phyloP scores from a whole-genome alignment of 2,329 filamentous ascomycete genomes.

The Xylaria sp. region DNA sequence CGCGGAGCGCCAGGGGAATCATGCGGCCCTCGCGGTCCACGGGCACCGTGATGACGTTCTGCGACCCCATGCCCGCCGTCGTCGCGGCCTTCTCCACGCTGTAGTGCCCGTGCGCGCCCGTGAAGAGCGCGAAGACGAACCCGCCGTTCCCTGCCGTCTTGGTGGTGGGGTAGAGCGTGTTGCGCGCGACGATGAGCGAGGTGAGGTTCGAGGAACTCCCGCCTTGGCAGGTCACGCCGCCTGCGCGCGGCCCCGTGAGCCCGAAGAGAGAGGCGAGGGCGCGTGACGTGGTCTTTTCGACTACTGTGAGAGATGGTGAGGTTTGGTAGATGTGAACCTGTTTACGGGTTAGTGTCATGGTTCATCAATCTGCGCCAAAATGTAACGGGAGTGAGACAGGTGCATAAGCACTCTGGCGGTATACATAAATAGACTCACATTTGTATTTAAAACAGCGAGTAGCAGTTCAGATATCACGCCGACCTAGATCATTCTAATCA shows the following conservation, averaged over 20 bases:
- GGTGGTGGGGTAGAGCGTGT: slow-evolving; percentile 82
- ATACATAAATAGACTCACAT: slow-evolving; percentile 61
- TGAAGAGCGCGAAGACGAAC: slow-evolving; percentile 83
- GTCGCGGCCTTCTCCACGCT: slow-evolving; percentile 95
- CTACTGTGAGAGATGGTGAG: slow-evolving; percentile 85
- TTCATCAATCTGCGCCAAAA: slow-evolving; percentile 49
- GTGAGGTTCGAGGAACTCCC: slow-evolving; percentile 77
- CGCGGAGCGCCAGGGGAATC: slow-evolving; percentile 72
- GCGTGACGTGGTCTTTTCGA: slow-evolving; percentile 85
- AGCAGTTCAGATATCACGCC: slow-evolving; percentile 88
- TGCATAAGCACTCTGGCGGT: slow-evolving; percentile 2
- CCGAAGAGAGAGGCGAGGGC: slow-evolving; percentile 82
- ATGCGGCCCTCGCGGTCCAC: slow-evolving; percentile 80
- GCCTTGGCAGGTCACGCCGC: slow-evolving; percentile 70
- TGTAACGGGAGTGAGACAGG: slow-evolving; percentile 18
- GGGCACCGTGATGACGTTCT: slow-evolving; percentile 77
- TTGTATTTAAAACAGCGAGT: slow-evolving; percentile 89
- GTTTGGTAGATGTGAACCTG: slow-evolving; percentile 92
- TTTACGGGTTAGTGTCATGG: slow-evolving; percentile 24
- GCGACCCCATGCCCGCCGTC: slow-evolving; percentile 83
- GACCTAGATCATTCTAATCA: slow-evolving; percentile 60
- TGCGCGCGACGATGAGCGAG: slow-evolving; percentile 81
- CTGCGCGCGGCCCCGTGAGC: slow-evolving; percentile 73
- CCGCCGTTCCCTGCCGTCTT: slow-evolving; percentile 77
- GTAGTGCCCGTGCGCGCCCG: slow-evolving; percentile 91